Base-by-base conservation (phyloP, 2,329 filamentous ascomycete species). In the Xylaria hypoxylon region DNA sequence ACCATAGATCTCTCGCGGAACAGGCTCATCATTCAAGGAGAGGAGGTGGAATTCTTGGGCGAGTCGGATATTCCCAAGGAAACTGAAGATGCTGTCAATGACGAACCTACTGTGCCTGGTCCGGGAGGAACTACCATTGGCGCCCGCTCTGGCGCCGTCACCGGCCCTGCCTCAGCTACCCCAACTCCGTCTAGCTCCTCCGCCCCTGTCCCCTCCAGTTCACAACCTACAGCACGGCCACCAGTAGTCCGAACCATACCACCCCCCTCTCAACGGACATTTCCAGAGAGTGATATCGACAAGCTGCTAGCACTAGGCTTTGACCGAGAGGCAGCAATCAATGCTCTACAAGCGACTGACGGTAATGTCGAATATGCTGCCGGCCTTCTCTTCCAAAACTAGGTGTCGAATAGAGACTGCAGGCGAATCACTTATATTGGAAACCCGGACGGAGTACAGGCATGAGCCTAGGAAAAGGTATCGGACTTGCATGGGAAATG, bases 11-110 rank as follows among this genome's bases (percentile, higher is more conserved):
- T 99, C 13, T 87, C 89, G 70, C 91, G 90, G 75, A 93, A 96
- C 75, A 92, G 90, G 69, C 87, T 99, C 19, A 87, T 96, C 69
- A 97, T 99, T 72, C 92, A 96, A 74, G 92, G 91, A 62, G 90
- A 94, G 71, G 92, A 96, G 72, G 92, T 99, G 5, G 88, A 92
- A 0, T 99, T 99, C 79, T 83, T 99, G 13, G 92, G 93, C 52
- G 96, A 98, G 80, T 91, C 92, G 2, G 95, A 99, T 71, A 97
- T 98, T 59, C 96, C 96, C n/a, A 96, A 91, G 78, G 87, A 90
- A 52, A 84, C 89, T 48, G 92, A 94, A 71, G 90, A 92, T 67
- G 87, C 88, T 2, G 84, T 90, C 66, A 86, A 90, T 59, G 86
- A 92, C 63, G 95, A 98, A 80, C 94, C 94, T 4, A 93, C 91